Conservation (phyloP, 805 yeast genomes). For the Kodamaea hsintzibuensis region DNA sequence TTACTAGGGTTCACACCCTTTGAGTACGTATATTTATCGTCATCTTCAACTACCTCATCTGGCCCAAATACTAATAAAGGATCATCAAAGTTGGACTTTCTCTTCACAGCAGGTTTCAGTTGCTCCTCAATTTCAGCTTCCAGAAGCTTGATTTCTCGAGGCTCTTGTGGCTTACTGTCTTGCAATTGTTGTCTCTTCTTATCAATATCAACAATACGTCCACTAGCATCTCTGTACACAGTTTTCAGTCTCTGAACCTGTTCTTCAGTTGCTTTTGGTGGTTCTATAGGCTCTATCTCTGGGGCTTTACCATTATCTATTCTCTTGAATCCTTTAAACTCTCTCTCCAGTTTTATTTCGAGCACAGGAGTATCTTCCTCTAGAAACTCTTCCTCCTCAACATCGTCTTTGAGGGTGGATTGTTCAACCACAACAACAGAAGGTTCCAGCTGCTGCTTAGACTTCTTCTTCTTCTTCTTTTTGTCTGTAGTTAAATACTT, state of each 20-base stretch:
- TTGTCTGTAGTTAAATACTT: conserved; percentile 25
- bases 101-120: conserved; percentile 27
- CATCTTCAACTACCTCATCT: conserved; percentile 20
- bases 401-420: conserved; percentile 1
- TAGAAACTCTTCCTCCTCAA: conserved; percentile 2
- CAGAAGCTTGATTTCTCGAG: conserved; percentile 24
- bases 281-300: conserved; percentile 1
- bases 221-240: conserved; percentile 61
- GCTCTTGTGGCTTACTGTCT: not conserved
- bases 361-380: conserved; percentile 23
- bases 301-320: conserved; percentile 30
- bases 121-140: conserved; percentile 38
- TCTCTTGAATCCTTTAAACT: conserved; percentile 36
- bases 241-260: conserved; percentile 28
- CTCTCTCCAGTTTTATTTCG: conserved; percentile 16
- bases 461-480: conserved; percentile 18
- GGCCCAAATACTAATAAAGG: conserved; percentile 55
- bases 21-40: conserved; percentile 33
- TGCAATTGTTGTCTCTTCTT: conserved; percentile 23
- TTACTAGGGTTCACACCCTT: conserved; percentile 59
- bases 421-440: conserved; percentile 11
- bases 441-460: conserved; percentile 2
- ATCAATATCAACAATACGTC: conserved; percentile 50
- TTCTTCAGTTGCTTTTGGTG: conserved; percentile 1
- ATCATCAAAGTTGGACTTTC: conserved; percentile 50